Conservation (phyloP, 2,329 filamentous ascomycete species). For the Ophiostoma populinum region DNA sequence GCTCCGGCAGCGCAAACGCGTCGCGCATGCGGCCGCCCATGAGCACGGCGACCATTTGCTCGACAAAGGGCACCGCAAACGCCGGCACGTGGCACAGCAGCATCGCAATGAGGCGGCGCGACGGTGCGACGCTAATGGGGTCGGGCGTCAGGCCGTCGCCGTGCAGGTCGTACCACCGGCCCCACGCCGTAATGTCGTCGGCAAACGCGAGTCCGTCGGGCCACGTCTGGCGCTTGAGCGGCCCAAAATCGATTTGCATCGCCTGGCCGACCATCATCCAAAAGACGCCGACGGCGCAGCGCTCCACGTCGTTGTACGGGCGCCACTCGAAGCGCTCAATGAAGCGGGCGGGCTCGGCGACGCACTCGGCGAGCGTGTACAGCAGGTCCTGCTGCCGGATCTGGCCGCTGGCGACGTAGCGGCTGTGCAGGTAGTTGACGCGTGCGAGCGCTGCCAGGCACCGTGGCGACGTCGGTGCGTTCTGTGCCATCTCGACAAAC, state of each 20-base stretch:
- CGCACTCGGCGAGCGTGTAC: conserved; percentile 36
- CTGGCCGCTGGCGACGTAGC: conserved; percentile 17
- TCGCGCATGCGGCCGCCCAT: conserved; percentile 47
- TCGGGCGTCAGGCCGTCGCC: conserved; percentile 36
- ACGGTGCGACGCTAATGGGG: conserved; percentile 30
- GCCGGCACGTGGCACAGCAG: conserved; percentile 37
- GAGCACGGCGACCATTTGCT: conserved; percentile 36
- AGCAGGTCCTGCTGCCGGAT: conserved; percentile 22
- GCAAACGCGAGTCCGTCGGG: conserved; percentile 33
- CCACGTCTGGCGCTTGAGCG: conserved; percentile 18
- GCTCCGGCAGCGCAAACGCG: conserved; percentile 40
- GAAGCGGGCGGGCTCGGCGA: conserved; percentile 47
- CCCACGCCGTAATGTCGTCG: conserved; percentile 30
- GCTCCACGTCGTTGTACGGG: conserved; percentile 45
- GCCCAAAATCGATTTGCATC: conserved; percentile 41
- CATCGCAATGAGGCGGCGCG: conserved; percentile 41
- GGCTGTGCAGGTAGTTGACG: conserved; percentile 23
- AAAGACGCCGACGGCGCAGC: conserved; percentile 47
- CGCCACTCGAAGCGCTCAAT: conserved; percentile 55
- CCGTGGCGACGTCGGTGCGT: conserved; percentile 20
- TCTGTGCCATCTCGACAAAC: conserved; percentile 21
- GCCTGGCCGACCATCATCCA: conserved; percentile 57
- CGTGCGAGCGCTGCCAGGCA: conserved; percentile 20
- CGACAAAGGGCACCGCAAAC: conserved; percentile 26
- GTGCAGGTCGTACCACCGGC: conserved; percentile 35